phyloP scores from a whole-genome alignment of 2,329 filamentous ascomycete species.

The Taxawa tesnikishii region DNA sequence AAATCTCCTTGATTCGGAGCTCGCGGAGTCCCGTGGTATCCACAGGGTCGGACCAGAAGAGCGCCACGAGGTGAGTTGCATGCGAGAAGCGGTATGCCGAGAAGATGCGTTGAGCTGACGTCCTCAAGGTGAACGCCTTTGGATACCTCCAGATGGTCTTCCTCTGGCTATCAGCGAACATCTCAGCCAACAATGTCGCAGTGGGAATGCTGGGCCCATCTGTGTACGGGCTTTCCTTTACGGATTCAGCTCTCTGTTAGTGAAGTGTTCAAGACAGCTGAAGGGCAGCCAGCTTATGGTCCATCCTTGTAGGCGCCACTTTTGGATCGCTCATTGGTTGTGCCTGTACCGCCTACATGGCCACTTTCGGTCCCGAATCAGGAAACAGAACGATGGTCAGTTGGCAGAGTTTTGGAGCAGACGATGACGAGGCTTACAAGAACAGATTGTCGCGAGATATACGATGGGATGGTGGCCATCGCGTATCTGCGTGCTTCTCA shows the following conservation, averaged over 20 bases:
- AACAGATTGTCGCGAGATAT: slow-evolving; percentile 33
- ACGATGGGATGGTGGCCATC: slow-evolving; percentile 44
- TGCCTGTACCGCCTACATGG: slow-evolving; percentile 34
- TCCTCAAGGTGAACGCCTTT: slow-evolving; percentile 1
- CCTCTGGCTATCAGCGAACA: slow-evolving; percentile 10
- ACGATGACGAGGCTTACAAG: slow-evolving; percentile 4
- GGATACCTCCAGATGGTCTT: slow-evolving; percentile 10
- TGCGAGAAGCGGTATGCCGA: background rate
- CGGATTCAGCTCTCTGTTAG: slow-evolving; percentile 34
- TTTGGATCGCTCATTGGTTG: slow-evolving; percentile 33
- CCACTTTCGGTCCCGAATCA: slow-evolving; percentile 38
- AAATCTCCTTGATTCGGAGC: background rate
- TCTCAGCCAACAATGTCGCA: slow-evolving; percentile 24
- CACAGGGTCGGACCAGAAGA: background rate
- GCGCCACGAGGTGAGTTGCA: slow-evolving; percentile 1
- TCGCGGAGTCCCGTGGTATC: slow-evolving; percentile 1
- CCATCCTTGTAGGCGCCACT: too few species aligned
- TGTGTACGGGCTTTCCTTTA: slow-evolving; percentile 25
- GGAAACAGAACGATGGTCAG: slow-evolving; percentile 36
- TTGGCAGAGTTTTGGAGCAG: background rate
- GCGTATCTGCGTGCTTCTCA: slow-evolving; percentile 41
- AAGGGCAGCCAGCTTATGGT: too few species aligned
- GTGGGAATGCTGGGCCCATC: slow-evolving; percentile 30
- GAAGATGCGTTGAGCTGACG: background rate
- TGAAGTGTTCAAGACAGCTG: too few species aligned